These are phyloP conservation scores for Alternaria viburni DNA, from an alignment of 2,329 filamentous ascomycete species.

Conservation along the genomic window DNA sequence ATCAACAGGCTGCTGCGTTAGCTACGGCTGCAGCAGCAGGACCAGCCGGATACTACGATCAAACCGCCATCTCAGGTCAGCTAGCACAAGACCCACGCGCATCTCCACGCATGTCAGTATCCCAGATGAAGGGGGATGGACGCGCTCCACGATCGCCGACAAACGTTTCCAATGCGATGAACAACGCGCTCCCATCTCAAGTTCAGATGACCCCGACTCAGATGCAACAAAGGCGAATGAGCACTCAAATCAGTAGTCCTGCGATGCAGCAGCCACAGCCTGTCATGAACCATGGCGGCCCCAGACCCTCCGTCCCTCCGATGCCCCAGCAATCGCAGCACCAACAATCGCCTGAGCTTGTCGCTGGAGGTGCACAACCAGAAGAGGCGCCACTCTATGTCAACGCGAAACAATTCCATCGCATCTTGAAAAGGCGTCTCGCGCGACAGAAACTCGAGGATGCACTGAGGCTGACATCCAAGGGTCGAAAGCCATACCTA, in stretches of 20 bases:
- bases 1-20: conserved; percentile 92
- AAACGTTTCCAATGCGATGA: conserved; percentile 68
- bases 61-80: conserved; percentile 68
- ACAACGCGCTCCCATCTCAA: conserved; percentile 46
- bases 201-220: conserved; percentile 48
- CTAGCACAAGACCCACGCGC: conserved; percentile 61
- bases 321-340: conserved; percentile 69
- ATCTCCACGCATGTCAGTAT: conserved; percentile 77
- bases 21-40: conserved; percentile 91
- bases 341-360: conserved; percentile 80
- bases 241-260: conserved; percentile 50
- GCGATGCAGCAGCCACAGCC: conserved; percentile 72
- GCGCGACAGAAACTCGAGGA: conserved; percentile 94
- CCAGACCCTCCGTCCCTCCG: conserved; percentile 58
- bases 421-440: conserved; percentile 91
- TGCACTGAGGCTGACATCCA: conserved; percentile 86
- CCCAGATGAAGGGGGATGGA: conserved; percentile 71
- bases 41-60: conserved; percentile 68
- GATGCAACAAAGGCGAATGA: conserved; percentile 50
- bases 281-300: conserved; percentile 73
- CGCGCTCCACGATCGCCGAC: conserved; percentile 75
- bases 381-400: conserved; percentile 97
- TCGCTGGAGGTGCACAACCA: conserved; percentile 65
- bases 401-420: conserved; percentile 98
- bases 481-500: conserved; percentile 94